Base-by-base conservation (phyloP, 75 land plant species). In the Pseudotsuga menziesii region DNA sequence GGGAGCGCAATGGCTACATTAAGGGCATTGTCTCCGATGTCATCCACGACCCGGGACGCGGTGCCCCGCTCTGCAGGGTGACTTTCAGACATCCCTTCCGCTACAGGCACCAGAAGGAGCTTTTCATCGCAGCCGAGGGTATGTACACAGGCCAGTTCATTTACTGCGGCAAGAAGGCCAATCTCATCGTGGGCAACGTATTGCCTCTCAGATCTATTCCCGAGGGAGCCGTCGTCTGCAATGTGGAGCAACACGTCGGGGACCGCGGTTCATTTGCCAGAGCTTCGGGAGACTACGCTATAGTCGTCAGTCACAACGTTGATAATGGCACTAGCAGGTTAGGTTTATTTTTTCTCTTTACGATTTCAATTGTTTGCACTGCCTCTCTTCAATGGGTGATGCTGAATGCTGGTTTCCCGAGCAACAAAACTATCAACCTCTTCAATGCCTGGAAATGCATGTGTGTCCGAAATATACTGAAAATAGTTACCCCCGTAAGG, bases 221-320 rank as follows among this genome's bases (percentile, higher is more conserved):
- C 3, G 83, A 86, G 58, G 87, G 83, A 15, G 87, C 85, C 15
- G 87, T 89, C 19, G 81, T 89, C 17, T 89, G 89, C 77, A 89
- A 89, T 55, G 89, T 89, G 81, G 90, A 89, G 85, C 91, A 89
- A 32, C 86, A 90, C 58, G 86, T 85, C 15, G 91, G 90, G 2
- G 90, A 89, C 58, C 77, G 88, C 20, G 86, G 86, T 23, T 57
- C 61, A 16, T 77, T 86, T 52, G 88, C 88, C 20, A 20, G 84
- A 8, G 84, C 85, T 29, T 85, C 84, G 61, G 89, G 89, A 2
- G 89, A 88, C 71, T 88, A 88, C 54, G 89, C 85, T 58, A 79
- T 88, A 52, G 88, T 88, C 60, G 78, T 85, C 66, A 74, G 80
- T 64, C 88, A 86, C 78, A 86, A 86, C 63, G 78, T 83, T 27